Evolutionary conservation across 345 rosid species (phyloP).

Genomic region (Populus tremula): DNA sequence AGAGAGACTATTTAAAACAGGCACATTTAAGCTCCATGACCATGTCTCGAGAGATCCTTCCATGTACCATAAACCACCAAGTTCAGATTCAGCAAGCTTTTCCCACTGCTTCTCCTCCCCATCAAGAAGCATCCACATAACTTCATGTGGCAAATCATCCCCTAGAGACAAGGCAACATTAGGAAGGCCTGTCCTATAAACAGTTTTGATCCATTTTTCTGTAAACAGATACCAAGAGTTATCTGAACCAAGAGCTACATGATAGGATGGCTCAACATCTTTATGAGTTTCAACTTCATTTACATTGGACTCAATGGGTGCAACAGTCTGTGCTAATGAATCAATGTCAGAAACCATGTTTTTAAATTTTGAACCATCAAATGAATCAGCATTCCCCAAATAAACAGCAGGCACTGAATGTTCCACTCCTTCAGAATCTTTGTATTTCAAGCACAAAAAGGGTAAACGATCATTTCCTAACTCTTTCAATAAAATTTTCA

Average conservation of each 20-base stretch:
- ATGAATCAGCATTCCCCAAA: constrained; percentile 62
- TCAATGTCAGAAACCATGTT: constrained; percentile 38
- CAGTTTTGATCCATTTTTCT: constrained; percentile 75
- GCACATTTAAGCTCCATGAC: constrained; percentile 97
- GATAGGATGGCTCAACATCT: constrained; percentile 52
- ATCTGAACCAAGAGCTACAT: constrained; percentile 92
- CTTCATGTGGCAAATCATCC: constrained; percentile 74
- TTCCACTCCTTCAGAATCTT: constrained; percentile 67
- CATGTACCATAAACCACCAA: constrained; percentile 73
- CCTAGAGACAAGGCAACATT: constrained; percentile 59
- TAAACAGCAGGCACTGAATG: constrained; percentile 74
- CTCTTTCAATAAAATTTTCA: constrained; percentile 62
- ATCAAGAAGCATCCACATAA: constrained; percentile 57
- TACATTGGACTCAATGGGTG: constrained; percentile 24
- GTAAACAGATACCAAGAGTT: constrained; percentile 91
- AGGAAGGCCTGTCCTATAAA: constrained; percentile 80
- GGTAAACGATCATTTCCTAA: constrained; percentile 69
- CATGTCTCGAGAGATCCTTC: constrained; percentile 95
- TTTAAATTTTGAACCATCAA: constrained; percentile 45
- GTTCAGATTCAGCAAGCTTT: constrained; percentile 65
- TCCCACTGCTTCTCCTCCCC: constrained; percentile 74
- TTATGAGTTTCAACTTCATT: constrained; percentile 28
- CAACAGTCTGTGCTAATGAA: constrained; percentile 35
- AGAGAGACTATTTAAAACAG: constrained; percentile 78
- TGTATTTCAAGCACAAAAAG: constrained; percentile 78